These are phyloP conservation scores for Tanozyma kutaoensis DNA, from an alignment of 805 yeast species.

Conservation along the genomic window DNA sequence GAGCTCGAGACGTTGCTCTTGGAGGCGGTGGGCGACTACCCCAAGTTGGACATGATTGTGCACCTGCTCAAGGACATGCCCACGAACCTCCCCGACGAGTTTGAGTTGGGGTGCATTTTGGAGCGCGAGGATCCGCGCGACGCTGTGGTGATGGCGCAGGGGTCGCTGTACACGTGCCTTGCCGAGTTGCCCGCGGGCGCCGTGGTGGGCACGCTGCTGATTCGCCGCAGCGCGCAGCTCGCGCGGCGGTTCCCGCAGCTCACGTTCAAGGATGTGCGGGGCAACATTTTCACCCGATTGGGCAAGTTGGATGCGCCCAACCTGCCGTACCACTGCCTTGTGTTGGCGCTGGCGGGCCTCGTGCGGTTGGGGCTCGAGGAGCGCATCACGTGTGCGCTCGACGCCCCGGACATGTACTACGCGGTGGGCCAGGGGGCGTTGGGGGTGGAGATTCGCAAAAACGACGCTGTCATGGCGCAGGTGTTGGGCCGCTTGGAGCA, in stretches of 20 bases:
- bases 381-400: conserved; percentile 62
- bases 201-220: conserved; percentile 88
- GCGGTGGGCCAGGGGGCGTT: conserved; percentile 99
- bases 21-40: conserved; percentile 44
- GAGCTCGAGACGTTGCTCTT: conserved; percentile 76
- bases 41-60: conserved; percentile 75
- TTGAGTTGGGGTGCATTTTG: conserved; percentile 77
- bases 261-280: conserved; percentile 74
- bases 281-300: conserved; percentile 65
- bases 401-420: conserved; percentile 73
- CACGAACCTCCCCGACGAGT: conserved; percentile 78
- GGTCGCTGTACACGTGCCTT: conserved; percentile 49
- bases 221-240: conserved; percentile 87
- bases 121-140: conserved; percentile 89
- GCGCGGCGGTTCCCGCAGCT: conserved; percentile 66
- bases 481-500: conserved; percentile 58
- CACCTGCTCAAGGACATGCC: conserved; percentile 93
- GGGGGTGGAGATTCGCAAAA: conserved; percentile 76
- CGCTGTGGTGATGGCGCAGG: conserved; percentile 65
- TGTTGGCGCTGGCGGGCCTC: conserved; percentile 89
- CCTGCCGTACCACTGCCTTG: conserved; percentile 54
- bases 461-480: conserved; percentile 43
- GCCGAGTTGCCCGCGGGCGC: conserved; percentile 74
- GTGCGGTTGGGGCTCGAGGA: conserved; percentile 56
- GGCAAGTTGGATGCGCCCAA: conserved; percentile 64